Percentiles rank a stretch among this genome's conserved stretches.
These are phyloP conservation scores for Gossypium trilobum DNA, from an alignment of 441 rosid genomes.

Conservation along the genomic window DNA sequence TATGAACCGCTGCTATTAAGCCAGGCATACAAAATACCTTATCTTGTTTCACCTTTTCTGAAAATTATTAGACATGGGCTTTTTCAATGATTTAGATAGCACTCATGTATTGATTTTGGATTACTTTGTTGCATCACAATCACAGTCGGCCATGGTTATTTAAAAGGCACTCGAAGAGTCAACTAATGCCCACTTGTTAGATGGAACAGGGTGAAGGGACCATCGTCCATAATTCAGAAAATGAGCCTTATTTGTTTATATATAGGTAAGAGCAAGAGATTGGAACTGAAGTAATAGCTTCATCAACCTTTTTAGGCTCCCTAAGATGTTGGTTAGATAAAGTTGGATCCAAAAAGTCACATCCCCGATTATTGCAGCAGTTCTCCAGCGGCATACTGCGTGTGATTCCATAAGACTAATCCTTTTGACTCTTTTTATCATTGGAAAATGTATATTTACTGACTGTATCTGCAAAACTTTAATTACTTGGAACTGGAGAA, in stretches of 20 bases:
- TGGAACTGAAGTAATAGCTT: background rate
- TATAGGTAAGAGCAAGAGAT: background rate
- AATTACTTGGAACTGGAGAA: no score
- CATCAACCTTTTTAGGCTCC: background rate
- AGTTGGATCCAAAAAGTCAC: background rate
- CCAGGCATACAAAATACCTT: background rate
- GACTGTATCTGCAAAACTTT: background rate
- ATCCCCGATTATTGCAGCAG: background rate
- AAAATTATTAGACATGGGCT: background rate
- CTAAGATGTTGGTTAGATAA: background rate
- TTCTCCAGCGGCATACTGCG: background rate
- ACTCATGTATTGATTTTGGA: background rate
- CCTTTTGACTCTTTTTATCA: background rate
- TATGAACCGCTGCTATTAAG: no score
- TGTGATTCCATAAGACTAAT: background rate
- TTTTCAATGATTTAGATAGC: background rate
- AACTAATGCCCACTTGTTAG: background rate
- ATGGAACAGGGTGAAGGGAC: constrained; percentile 4
- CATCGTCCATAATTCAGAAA: background rate
- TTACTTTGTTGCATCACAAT: background rate
- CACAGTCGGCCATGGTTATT: background rate
- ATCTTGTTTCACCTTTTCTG: background rate
- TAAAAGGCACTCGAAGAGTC: background rate
- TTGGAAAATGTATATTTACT: background rate
- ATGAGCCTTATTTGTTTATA: background rate